Evolutionary conservation across 2,329 filamentous ascomycete species (phyloP).

Genomic region (Dothideomycetes sp.): DNA sequence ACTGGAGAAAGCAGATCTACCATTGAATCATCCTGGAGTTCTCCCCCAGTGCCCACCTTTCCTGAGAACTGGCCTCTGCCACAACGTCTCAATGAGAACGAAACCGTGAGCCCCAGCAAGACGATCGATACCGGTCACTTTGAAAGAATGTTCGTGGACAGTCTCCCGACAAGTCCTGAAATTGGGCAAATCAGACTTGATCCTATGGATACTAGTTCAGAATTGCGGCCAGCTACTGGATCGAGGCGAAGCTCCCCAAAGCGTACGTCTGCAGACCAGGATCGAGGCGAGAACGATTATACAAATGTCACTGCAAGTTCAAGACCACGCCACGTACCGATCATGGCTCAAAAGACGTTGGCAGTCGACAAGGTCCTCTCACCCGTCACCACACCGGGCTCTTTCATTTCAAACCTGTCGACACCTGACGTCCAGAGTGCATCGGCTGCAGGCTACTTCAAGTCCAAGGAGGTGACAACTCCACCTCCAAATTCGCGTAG

Average conservation of each 20-base stretch:
- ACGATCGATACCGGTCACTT: conserved; percentile 20
- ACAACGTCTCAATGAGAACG: conserved; percentile 2
- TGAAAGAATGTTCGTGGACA: conserved; percentile 21
- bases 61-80: conserved; percentile 11
- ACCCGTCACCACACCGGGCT: conserved; percentile 5
- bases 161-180: conserved; percentile 14
- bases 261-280: too few species aligned
- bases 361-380: not conserved
- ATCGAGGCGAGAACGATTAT: too few species aligned
- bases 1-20: conserved; percentile 5
- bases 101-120: conserved; percentile 11
- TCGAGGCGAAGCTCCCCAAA: too few species aligned
- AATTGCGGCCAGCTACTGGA: too few species aligned
- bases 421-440: conserved; percentile 18
- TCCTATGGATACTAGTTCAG: too few species aligned
- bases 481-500: not conserved
- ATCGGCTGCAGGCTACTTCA: conserved; percentile 14
- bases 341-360: not conserved
- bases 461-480: conserved; percentile 11
- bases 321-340: not conserved
- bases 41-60: conserved; percentile 1
- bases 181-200: too few species aligned
- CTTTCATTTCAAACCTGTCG: conserved; percentile 13
- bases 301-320: too few species aligned
- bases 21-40: conserved; percentile 4